Evolutionary conservation across 805 yeast species (phyloP).

Genomic region (Pichia eremophila): DNA sequence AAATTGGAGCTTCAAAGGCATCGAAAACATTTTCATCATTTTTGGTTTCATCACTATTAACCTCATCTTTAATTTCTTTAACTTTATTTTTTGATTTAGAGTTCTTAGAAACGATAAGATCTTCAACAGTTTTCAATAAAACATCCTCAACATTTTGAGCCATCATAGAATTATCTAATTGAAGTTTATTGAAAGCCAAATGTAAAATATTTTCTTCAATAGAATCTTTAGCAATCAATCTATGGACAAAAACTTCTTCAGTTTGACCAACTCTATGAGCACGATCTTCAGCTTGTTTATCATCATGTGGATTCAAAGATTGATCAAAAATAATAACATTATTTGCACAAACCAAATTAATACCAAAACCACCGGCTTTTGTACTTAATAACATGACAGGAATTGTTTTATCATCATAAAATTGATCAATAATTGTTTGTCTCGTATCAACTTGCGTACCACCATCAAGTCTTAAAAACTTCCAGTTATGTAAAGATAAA

Average conservation of each 20-base stretch:
- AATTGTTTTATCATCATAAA: constrained; percentile 70
- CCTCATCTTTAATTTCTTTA: background rate
- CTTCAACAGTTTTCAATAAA: constrained; percentile 40
- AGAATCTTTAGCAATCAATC: constrained; percentile 63
- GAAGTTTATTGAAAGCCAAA: constrained; percentile 84
- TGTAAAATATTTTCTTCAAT: constrained; percentile 85
- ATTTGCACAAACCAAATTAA: constrained; percentile 91
- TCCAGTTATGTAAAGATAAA: constrained; percentile 50
- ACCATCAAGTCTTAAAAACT: constrained; percentile 88
- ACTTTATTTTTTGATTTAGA: background rate
- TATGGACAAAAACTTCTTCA: constrained; percentile 62
- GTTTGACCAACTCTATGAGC: constrained; percentile 62
- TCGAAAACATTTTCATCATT: constrained; percentile 6
- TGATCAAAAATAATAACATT: constrained; percentile 87
- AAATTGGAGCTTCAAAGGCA: constrained; percentile 5
- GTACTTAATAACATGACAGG: constrained; percentile 87
- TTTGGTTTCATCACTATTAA: background rate
- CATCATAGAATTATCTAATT: constrained; percentile 63
- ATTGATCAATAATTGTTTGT: constrained; percentile 84
- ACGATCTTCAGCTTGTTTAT: constrained; percentile 96
- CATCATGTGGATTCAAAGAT: constrained; percentile 96
- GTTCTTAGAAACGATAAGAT: constrained; percentile 4
- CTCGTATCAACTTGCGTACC: constrained; percentile 85
- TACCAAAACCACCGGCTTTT: constrained; percentile 98
- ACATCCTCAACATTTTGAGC: constrained; percentile 41